These are phyloP conservation scores for Gliomastix tumulicola DNA, from an alignment of 2,329 filamentous ascomycete genomes.

Conservation along the genomic window DNA sequence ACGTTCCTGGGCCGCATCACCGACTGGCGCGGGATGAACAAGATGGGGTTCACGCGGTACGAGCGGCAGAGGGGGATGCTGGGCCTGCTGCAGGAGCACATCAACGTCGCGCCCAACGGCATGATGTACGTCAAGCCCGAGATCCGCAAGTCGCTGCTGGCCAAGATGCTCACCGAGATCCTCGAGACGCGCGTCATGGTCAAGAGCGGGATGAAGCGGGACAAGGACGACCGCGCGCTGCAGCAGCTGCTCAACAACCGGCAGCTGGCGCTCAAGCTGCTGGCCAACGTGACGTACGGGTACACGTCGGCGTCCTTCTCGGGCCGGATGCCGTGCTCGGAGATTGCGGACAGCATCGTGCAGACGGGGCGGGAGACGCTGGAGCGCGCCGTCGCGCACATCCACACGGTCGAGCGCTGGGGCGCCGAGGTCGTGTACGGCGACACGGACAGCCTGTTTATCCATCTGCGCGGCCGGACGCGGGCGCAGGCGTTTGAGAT, in stretches of 20 bases:
- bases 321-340: constrained; percentile 93
- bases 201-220: constrained; percentile 91
- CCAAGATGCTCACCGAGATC: constrained; percentile 95
- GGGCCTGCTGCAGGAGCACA: constrained; percentile 70
- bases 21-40: constrained; percentile 83
- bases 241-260: constrained; percentile 88
- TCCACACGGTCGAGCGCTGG: constrained; percentile 84
- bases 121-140: constrained; percentile 89
- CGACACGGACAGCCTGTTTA: constrained; percentile 92
- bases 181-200: constrained; percentile 96
- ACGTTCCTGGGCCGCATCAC: constrained; percentile 85
- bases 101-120: constrained; percentile 92
- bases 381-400: constrained; percentile 86
- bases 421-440: constrained; percentile 96
- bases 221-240: constrained; percentile 79
- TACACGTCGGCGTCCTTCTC: constrained; percentile 97
- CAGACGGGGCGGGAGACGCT: constrained; percentile 92
- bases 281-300: constrained; percentile 98
- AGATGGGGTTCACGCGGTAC: constrained; percentile 92
- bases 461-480: constrained; percentile 81
- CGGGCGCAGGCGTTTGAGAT: constrained; percentile 86
- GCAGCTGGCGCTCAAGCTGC: constrained; percentile 87
- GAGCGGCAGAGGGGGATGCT: constrained; percentile 68
- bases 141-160: constrained; percentile 82
- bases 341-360: constrained; percentile 97